Evolutionary conservation across 106 monocot species (phyloP), one percentile per base, ranked within the genome.

Genomic region (Amphibolis antarctica): DNA sequence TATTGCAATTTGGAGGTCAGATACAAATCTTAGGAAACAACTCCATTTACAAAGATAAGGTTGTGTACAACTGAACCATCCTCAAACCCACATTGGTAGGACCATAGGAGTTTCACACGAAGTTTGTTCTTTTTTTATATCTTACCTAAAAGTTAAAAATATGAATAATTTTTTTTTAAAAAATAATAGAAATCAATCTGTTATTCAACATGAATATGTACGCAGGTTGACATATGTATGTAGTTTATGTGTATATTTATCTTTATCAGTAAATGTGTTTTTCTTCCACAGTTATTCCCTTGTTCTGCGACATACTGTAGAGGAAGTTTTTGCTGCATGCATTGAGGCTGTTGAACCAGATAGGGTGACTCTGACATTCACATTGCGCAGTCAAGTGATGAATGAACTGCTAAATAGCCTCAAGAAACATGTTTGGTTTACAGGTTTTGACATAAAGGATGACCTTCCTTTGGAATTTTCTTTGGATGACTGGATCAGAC

Each of bases 261-360:
- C 17, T 18, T 12, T 59, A 11, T 28, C 29, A 36, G 17, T 65
- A 12, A 52, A 50, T 69, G 58, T 45, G 10, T 46, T 70, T 51
- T 50, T 46, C 24, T 69, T 57, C 18, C 49, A 70, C 88, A 93
- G 93, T 63, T 93, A 93, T 68, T 88, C 93, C 50, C 74, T 88
- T 45, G 93, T 93, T 10, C 77, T 93, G 45, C 88, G 88, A 9
- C 93, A 93, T 81, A 93, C 93, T 10, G 79, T 79, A 63, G 93
- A 93, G 64, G 93, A 93, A 71, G 88, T 93, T 22, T 61, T 79
- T 69, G 78, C 74, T 69, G 85, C 93, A 52, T 93, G 93, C 66
- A 25, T 81, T 46, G 88, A 93, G 74, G 78, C 88, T 22, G 66
- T 79, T 36, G 85, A 81, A 65, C 88, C 85, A 72, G 69, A 66